Evolutionary conservation across 2,329 filamentous ascomycete genomes (phyloP).

Genomic region (Penicillium corylophilum): DNA sequence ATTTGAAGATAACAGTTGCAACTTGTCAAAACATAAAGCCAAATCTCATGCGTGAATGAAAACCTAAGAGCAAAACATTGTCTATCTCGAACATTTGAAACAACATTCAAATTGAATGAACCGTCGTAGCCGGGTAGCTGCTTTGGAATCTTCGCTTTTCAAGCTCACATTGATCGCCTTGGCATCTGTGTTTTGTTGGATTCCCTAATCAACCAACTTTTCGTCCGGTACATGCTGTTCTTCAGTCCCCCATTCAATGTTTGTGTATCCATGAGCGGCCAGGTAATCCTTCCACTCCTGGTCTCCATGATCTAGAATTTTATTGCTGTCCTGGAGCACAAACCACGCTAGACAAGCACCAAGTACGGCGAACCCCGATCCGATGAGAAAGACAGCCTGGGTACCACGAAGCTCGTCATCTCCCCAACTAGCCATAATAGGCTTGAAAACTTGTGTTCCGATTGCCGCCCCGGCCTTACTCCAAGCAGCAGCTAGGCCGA

Average conservation of each 20-base stretch:
- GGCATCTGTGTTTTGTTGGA: no score
- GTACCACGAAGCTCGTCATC: conserved; percentile 45
- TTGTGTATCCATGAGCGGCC: conserved; percentile 41
- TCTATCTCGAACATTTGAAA: no score
- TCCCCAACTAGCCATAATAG: conserved; percentile 49
- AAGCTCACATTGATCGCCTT: no score
- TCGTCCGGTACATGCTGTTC: not conserved
- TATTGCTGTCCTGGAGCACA: conserved; percentile 47
- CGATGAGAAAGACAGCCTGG: conserved; percentile 53
- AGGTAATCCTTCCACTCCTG: conserved; percentile 48
- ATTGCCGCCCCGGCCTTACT: conserved; percentile 54
- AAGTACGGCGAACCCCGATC: conserved; percentile 50
- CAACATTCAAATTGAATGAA: no score
- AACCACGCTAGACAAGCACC: conserved; percentile 48
- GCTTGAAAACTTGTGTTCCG: conserved; percentile 53
- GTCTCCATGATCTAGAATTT: conserved; percentile 47
- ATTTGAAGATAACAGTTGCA: no score
- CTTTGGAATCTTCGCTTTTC: not conserved
- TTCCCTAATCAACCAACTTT: not conserved
- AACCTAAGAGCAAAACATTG: no score
- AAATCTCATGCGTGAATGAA: no score
- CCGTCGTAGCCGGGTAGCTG: no score
- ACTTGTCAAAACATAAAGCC: no score
- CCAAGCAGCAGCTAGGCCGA: conserved; percentile 50
- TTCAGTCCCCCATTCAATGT: conserved; percentile 26